These are phyloP conservation scores for Melanomma pulvis-pyrius DNA, from an alignment of 495 filamentous ascomycete genomes.

Conservation along the genomic window DNA sequence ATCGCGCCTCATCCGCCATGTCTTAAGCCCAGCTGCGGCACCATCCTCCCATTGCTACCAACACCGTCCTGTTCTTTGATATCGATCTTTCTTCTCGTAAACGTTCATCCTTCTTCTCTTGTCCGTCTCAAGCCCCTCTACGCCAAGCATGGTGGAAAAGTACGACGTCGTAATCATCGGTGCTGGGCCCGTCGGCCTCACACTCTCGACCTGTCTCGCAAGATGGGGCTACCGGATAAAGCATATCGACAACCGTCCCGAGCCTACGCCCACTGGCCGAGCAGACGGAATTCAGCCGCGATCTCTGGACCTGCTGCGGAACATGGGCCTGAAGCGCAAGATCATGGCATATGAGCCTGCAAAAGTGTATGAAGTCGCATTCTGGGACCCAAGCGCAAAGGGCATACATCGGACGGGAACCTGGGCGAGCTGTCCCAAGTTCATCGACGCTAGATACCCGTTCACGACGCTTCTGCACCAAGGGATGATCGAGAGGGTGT, in stretches of 20 bases:
- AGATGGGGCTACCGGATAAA: conserved; percentile 71
- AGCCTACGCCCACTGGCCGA: conserved; percentile 66
- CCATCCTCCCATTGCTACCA: background rate
- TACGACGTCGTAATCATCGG: conserved; percentile 84
- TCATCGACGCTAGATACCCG: conserved; percentile 67
- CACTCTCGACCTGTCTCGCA: conserved; percentile 79
- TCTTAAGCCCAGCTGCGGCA: conserved; percentile 13
- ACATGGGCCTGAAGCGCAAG: conserved; percentile 64
- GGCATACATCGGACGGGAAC: conserved; percentile 64
- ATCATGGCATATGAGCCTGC: conserved; percentile 68
- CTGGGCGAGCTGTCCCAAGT: conserved; percentile 65
- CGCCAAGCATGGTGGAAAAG: conserved; percentile 42
- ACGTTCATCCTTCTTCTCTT: background rate
- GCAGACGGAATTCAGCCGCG: conserved; percentile 78
- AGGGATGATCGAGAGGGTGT: conserved; percentile 66
- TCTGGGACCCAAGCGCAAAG: conserved; percentile 61
- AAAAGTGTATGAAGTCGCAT: conserved; percentile 68
- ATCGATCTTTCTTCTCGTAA: background rate
- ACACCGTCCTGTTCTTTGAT: conserved; percentile 1
- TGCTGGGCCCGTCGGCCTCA: conserved; percentile 84
- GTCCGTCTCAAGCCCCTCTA: background rate
- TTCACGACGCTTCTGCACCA: conserved; percentile 69
- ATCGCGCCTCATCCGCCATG: background rate
- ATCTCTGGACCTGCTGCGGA: conserved; percentile 68
- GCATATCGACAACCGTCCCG: conserved; percentile 66